Base-by-base conservation (phyloP, 1,284 basidiomycete species). In the Sphaerobolus stellatus region DNA sequence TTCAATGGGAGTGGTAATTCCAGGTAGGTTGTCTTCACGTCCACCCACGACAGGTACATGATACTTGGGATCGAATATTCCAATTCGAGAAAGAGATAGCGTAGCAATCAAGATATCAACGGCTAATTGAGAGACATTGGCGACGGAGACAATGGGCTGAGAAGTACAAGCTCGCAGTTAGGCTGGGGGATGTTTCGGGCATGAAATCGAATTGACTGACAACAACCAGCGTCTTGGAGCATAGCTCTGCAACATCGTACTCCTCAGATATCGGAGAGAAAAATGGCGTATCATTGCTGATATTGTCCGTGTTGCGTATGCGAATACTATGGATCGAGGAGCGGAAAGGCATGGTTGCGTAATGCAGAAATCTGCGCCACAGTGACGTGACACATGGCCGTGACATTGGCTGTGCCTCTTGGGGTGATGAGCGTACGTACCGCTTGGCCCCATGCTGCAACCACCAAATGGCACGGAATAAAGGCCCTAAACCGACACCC, bases 61-160 rank as follows among this genome's bases (percentile, higher is more conserved):
- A 56, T 81, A 81, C 34, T 72, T 73, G 16, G 86, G 75, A 58
- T 83, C 77, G 22, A 90, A 79, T 20, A 84, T 67, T 28, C 83
- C 90, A 8, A 90, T 70, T 38, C 79, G 75, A 50, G 69, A 65
- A 8, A 92, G 76, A 16, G 71, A 73, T 43, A 90, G 74, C 0
- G 86, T 84, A 5, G 83, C 67, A 54, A 91, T 84, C 55, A 92
- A 70, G 13, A 92, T 71, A 69, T 92, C 90, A 16, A 74, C 82
- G 0, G 88, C 81, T 16, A 92, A 77, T 64, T 92, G 90, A 6
- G 84, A 76, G 34, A 92, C 79, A 71, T 92, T 92, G 44, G 86
- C 90, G 24, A 84, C 80, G 1, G 90, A 91, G 4, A 92, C 88
- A 43, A 91, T 68, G 24, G 90, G 90, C 90, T 92, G 63, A 18